Base-by-base conservation (phyloP, 2,329 filamentous ascomycete species). In the Chaetomium sp. region DNA sequence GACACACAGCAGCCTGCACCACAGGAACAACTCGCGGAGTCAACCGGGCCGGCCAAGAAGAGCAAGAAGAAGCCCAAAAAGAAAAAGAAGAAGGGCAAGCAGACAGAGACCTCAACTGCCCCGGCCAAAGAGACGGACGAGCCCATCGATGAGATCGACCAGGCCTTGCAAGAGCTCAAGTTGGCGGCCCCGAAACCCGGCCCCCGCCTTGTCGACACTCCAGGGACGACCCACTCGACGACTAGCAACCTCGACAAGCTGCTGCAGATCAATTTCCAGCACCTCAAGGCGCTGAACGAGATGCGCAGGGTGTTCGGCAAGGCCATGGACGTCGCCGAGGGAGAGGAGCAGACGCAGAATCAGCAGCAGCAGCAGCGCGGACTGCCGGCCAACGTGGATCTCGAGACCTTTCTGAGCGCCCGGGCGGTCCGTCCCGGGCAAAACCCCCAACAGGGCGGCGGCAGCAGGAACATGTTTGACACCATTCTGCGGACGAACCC, bases 251-350 rank as follows among this genome's bases (percentile, higher is more conserved):
- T 35, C 42, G 58, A 43, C 51, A 59, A 62, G 35, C 71, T 81
- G 6, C 68, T 83, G 1, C 69, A 72, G 35, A 75, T 81, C 64
- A 79, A 79, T 62, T 81, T 85, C 0, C 81, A 88, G 62, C 83
- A 91, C 63, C 79, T 99, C 9, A 91, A 92, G 67, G 89, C 89
- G 6, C 78, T 86, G 38, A 95, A 96, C 66, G 94, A 99, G 74
- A 96, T 99, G 90, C 86, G 79, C 50, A 75, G 73, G 35, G 69
- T 84, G 2, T 84, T 79, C 68, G 81, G 77, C 6, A 75, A 73
- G 61, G 80, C 74, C 66, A 87, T 79, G 70, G 81, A 75, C 66
- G 78, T 74, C 1, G 79, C 75, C 7, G 68, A 75, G 12, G 73
- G 70, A 6, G 79, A 81, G 56, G 77, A 81, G 55, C 73, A 74